phyloP scores from a whole-genome alignment of 2,329 filamentous ascomycete species.

The Fusarium sp. region DNA sequence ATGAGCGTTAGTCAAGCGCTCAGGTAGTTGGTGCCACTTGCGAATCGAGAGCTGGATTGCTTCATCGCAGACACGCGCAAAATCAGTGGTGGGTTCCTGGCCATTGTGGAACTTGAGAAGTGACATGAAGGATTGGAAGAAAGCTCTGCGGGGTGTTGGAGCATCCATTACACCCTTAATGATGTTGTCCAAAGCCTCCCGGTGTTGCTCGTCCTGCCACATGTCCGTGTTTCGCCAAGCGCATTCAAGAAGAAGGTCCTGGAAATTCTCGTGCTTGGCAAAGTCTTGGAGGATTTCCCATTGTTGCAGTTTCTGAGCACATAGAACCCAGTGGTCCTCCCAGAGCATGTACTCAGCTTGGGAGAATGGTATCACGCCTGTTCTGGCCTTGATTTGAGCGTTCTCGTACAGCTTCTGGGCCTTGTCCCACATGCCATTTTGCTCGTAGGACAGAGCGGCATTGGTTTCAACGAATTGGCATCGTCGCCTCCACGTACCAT shows the following conservation, averaged over 20 bases:
- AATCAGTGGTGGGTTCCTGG: constrained; percentile 81
- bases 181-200: constrained; percentile 89
- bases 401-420: constrained; percentile 96
- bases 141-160: constrained; percentile 89
- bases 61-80: constrained; percentile 92
- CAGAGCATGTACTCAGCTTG: constrained; percentile 98
- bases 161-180: constrained; percentile 99
- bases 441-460: constrained; percentile 95
- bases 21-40: constrained; percentile 99
- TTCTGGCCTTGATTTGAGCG: constrained; percentile 96
- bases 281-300: constrained; percentile 99
- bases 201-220: constrained; percentile 87
- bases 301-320: constrained; percentile 97
- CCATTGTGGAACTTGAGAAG: constrained; percentile 94
- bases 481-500: constrained; percentile 93
- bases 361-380: constrained; percentile 94
- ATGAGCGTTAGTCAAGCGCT: constrained; percentile 92
- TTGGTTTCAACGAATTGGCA: constrained; percentile 99
- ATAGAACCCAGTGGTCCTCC: constrained; percentile 99
- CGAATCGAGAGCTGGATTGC: constrained; percentile 96
- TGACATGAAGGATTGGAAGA: constrained; percentile 99
- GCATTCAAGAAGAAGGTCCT: constrained; percentile 93
- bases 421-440: constrained; percentile 99
- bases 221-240: constrained; percentile 96
- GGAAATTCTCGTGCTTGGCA: constrained; percentile 98